phyloP scores from a whole-genome alignment of 805 yeast genomes.

The Saturnispora zaruensis region DNA sequence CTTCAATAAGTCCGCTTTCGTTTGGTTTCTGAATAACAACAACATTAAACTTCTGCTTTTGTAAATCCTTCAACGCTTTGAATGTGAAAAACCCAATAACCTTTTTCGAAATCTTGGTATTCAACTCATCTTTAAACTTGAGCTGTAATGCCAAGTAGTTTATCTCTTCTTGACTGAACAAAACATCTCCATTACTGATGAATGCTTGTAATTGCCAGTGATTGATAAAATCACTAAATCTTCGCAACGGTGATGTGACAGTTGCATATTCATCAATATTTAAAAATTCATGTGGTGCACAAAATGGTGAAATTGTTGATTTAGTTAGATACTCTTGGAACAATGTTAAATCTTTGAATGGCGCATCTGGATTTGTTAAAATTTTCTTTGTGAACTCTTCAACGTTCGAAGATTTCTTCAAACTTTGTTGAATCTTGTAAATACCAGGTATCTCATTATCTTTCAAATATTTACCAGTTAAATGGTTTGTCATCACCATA shows the following conservation, averaged over 20 bases:
- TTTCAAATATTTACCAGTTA: conserved; percentile 42
- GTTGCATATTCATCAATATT: conserved; percentile 60
- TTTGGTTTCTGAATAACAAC: conserved; percentile 36
- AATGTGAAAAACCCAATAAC: conserved; percentile 25
- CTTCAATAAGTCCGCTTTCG: conserved; percentile 29
- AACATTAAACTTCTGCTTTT: conserved; percentile 32
- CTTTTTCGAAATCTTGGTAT: conserved; percentile 23
- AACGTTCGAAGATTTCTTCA: conserved; percentile 21
- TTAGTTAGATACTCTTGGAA: conserved; percentile 40
- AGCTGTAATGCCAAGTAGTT: conserved; percentile 35
- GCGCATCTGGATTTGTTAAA: conserved; percentile 20
- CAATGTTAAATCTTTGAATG: conserved; percentile 35
- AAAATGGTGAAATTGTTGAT: conserved; percentile 40
- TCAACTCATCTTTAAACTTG: conserved; percentile 35
- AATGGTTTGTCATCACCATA: conserved; percentile 73
- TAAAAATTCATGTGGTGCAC: conserved; percentile 49
- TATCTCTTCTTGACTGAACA: conserved; percentile 30
- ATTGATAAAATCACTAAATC: conserved; percentile 71
- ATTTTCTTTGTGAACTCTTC: conserved; percentile 14
- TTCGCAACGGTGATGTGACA: conserved; percentile 82
- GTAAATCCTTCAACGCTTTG: conserved; percentile 22
- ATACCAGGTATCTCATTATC: conserved; percentile 43
- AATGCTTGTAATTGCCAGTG: conserved; percentile 64
- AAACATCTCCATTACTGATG: conserved; percentile 24
- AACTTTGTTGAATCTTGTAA: conserved; percentile 29